Base-by-base conservation (phyloP, 345 rosid species). In the Erucastrum elatum region DNA sequence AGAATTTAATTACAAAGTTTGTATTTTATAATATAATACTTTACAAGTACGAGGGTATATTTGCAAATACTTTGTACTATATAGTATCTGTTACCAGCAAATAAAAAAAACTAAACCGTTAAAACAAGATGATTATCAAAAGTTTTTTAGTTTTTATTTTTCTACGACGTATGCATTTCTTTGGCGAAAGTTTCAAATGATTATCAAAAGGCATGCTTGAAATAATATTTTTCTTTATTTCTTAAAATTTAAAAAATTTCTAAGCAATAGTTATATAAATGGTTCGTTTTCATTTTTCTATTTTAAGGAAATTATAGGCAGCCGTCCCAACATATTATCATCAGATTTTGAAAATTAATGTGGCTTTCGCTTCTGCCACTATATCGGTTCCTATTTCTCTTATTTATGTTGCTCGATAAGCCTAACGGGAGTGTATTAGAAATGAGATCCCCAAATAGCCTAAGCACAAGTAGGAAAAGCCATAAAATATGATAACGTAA, bases 51-150 rank as follows among this genome's bases (percentile, higher is more conserved):
- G 3, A 35, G 65, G 58, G 16, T n/a, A 0, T 26, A 51, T 26
- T 10, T 70, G 70, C 5, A 53, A 70, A 77, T 70, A 51, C 0
- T 26, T 0, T 2, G 55, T 13, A 51, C 21, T 21, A 21, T 70
- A 51, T 21, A 21, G 21, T 21, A 21, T 21, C 21, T 21, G 21
- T 21, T 21, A 21, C 21, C 21, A 21, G 21, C 21, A 34, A 31
- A 31, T 3, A 31, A 31, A 31, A 31, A 60, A 46, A 64, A 44
- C 30, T 30, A 0, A 64, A 74, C 74, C 78, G 73, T 81, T 69
- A 77, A 61, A 62, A 2, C 6, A 82, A 75, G 87, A 89, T 31
- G 33, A 31, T 3, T 31, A 31, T 5, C 7, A 34, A 21, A 21
- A 21, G 21, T 21, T 21, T 1, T 21, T 21, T 21, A 21, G 21